Conservation (phyloP, 2,329 filamentous ascomycete genomes). For the Neocatenulostroma microsporum region DNA sequence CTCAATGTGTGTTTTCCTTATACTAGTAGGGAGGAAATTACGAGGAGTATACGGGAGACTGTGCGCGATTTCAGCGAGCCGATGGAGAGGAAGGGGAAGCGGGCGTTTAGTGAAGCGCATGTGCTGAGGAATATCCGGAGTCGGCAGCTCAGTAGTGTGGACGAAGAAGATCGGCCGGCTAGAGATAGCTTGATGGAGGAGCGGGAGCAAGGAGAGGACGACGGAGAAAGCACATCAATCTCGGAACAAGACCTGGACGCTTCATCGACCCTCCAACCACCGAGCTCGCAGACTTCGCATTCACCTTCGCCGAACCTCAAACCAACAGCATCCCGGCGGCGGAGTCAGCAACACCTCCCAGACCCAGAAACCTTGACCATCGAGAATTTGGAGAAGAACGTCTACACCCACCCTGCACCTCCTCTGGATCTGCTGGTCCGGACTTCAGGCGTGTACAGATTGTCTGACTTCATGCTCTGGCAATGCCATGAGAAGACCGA, state of each 20-base stretch:
- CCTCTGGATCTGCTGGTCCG: constrained; percentile 85
- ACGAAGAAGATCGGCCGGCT: constrained; percentile 21
- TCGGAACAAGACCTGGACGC: constrained; percentile 23
- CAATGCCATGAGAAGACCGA: constrained; percentile 90
- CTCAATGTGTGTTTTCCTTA: constrained; percentile 98
- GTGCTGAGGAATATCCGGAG: constrained; percentile 76
- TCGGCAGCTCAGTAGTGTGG: constrained; percentile 34
- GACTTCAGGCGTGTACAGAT: constrained; percentile 82
- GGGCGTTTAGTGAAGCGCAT: constrained; percentile 77
- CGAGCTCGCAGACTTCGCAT: constrained; percentile 31
- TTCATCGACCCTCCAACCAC: constrained; percentile 28
- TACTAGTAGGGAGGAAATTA: constrained; percentile 92
- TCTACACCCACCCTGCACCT: constrained; percentile 78
- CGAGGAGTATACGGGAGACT: constrained; percentile 76
- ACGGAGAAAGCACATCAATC: constrained; percentile 12
- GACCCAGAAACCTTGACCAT: constrained; percentile 84
- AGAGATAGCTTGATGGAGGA: not conserved
- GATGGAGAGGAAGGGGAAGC: constrained; percentile 32
- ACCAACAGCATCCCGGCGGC: constrained; percentile 21
- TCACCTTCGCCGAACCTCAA: constrained; percentile 34
- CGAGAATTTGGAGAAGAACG: constrained; percentile 73
- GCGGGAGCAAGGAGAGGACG: not conserved
- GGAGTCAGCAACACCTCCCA: constrained; percentile 30
- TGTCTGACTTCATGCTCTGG: constrained; percentile 99
- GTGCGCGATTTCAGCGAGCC: constrained; percentile 75